These are phyloP conservation scores for Coprinellus aureogranulatus DNA, from an alignment of 768 basidiomycete genomes.

Conservation along the genomic window DNA sequence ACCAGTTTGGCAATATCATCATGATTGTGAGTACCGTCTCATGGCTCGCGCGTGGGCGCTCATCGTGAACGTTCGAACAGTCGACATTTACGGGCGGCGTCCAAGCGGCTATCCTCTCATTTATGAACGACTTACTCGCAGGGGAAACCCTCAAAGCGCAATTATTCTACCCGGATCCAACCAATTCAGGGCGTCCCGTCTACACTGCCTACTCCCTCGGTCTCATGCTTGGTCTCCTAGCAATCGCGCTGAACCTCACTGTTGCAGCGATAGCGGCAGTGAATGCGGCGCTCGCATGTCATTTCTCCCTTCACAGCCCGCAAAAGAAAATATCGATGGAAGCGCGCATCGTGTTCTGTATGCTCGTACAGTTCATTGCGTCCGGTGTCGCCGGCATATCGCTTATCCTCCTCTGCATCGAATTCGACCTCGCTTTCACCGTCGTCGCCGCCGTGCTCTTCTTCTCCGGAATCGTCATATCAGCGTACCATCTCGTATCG, in stretches of 20 bases:
- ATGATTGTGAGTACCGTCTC: not conserved
- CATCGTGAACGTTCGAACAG: not conserved
- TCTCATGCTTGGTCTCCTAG: not conserved
- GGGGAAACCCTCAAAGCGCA: not conserved
- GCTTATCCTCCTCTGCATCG: not conserved
- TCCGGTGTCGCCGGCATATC: constrained; percentile 1
- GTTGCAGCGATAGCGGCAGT: not conserved
- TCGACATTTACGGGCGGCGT: not conserved
- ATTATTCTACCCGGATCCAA: not conserved
- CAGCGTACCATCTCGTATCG: not conserved
- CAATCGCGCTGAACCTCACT: not conserved
- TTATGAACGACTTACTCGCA: constrained; percentile 5
- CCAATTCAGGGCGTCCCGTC: not conserved
- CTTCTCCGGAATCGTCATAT: not conserved
- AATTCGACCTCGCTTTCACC: constrained; percentile 2
- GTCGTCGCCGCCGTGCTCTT: not conserved
- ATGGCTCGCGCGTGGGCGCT: not conserved
- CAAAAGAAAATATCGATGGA: not conserved
- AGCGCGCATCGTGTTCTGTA: constrained; percentile 2
- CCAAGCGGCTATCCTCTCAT: not conserved
- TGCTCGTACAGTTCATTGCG: constrained; percentile 3
- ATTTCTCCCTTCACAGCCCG: not conserved
- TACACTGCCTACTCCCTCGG: constrained; percentile 5
- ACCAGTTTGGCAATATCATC: not conserved
- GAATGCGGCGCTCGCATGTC: not conserved